Base-by-base conservation (phyloP, 2,329 filamentous ascomycete species). In the Harringtonia lauricola region DNA sequence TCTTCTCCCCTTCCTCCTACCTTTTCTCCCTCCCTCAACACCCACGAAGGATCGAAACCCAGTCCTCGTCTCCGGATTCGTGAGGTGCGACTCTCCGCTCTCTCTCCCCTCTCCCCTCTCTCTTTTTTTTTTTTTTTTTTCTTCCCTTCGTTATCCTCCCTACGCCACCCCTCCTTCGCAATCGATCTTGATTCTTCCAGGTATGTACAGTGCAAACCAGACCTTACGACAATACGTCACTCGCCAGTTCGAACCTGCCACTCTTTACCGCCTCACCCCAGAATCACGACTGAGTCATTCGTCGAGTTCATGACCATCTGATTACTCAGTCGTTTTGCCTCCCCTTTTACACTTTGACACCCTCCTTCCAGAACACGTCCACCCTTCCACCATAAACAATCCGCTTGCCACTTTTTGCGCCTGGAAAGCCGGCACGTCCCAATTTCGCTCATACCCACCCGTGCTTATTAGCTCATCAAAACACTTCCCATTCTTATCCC, bases 11-110 rank as follows among this genome's bases (percentile, higher is more conserved):
- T 31, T 48, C 47, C 51, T 47, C 42, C 53, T 54, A 56, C 55
- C 57, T 56, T 21, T 58, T 57, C 59, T 59, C 55, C 52, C 57
- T 58, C 58, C 58, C 52, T 56, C 61, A 55, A 63, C 63, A 71
- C 68, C 68, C 67, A 68, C 67, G 68, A 67, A 69, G 68, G 68
- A 58, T 53, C 55, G 39, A 64, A 60, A 55, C 60, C 45, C 49
- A 43, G 48, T 50, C 50, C 47, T 51, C 49, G 58, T 64, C 58
- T 60, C 64, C 59, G 60, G 65, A 54, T 57, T 68, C 66, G 68
- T 72, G 69, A 52, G 51, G 51, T 50, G 52, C 50, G 48, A 49
- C 50, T 49, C 38, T 45, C 46, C 46, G 47, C 47, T 47, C 46
- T 43, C 42, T 31, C 30, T 35, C 31, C 41, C 38, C 35, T 36